Percentiles rank a stretch among this genome's conserved stretches.
These are phyloP conservation scores for Crassisporium funariophilum DNA, from an alignment of 768 basidiomycete species.

Conservation along the genomic window DNA sequence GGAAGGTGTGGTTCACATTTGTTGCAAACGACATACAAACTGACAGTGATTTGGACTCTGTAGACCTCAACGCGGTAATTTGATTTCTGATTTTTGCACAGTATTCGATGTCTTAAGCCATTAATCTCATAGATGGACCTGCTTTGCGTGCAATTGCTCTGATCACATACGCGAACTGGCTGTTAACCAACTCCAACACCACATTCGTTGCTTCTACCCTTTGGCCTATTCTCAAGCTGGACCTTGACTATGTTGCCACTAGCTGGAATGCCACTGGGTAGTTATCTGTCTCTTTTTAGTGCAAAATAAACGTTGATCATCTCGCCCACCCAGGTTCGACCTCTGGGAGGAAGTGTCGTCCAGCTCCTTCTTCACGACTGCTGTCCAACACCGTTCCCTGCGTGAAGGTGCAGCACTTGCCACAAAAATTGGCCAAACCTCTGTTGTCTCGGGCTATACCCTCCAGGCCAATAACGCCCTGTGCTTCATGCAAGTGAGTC, in stretches of 20 bases:
- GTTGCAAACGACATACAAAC: neutral
- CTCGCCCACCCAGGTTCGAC: slow-evolving; percentile 61
- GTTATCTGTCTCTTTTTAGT: too few relatives aligned
- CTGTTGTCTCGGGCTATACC: slow-evolving; percentile 45
- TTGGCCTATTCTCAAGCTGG: slow-evolving; percentile 67
- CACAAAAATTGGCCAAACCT: slow-evolving; percentile 50
- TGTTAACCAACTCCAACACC: slow-evolving; percentile 47
- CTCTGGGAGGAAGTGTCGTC: slow-evolving; percentile 76
- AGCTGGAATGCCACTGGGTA: too few relatives aligned
- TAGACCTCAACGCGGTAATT: slow-evolving; percentile 61
- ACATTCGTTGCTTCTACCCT: slow-evolving; percentile 49
- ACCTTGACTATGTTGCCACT: slow-evolving; percentile 64
- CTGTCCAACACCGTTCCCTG: slow-evolving; percentile 74
- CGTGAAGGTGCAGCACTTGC: slow-evolving; percentile 71
- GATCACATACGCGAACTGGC: slow-evolving; percentile 68
- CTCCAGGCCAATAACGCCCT: slow-evolving; percentile 67
- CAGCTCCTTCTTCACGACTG: slow-evolving; percentile 80
- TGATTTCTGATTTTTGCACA: neutral
- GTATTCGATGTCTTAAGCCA: neutral
- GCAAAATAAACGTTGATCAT: too few relatives aligned
- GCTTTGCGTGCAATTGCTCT: slow-evolving; percentile 69
- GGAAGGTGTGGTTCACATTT: slow-evolving; percentile 28
- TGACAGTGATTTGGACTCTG: slow-evolving; percentile 12
- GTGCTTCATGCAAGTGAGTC: slow-evolving; percentile 67
- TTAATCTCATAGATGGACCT: slow-evolving; percentile 59